These are phyloP conservation scores for Vachellia pachyceras DNA, from an alignment of 306 rosid genomes.

Conservation along the genomic window DNA sequence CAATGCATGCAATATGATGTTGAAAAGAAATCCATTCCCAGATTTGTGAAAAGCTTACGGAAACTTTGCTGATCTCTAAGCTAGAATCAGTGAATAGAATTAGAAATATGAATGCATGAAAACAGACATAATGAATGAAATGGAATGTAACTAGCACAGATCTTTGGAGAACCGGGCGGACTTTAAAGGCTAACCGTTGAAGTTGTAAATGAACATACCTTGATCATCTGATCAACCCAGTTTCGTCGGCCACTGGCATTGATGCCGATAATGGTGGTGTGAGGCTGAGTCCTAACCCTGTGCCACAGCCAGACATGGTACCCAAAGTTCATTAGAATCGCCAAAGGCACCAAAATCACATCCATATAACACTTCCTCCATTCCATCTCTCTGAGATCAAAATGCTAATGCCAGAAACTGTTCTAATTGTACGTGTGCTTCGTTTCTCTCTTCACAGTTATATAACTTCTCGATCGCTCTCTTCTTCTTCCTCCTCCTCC, in stretches of 20 bases:
- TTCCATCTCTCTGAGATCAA: constrained; percentile 48
- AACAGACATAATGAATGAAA: neutral
- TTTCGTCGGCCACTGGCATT: constrained; percentile 74
- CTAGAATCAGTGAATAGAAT: no score
- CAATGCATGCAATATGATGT: neutral
- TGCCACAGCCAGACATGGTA: constrained; percentile 89
- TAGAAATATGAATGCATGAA: neutral
- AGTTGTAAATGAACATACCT: constrained; percentile 49
- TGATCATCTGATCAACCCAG: constrained; percentile 83
- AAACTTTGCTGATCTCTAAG: neutral
- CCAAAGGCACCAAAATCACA: constrained; percentile 80
- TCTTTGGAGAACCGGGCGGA: no score
- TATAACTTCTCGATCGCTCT: neutral
- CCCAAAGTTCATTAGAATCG: constrained; percentile 53
- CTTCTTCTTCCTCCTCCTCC: neutral
- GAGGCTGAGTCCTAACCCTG: constrained; percentile 68
- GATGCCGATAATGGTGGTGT: constrained; percentile 78
- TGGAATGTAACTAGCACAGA: no score
- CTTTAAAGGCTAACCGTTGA: no score
- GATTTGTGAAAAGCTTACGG: neutral
- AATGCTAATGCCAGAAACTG: constrained; percentile 2
- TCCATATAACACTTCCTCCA: constrained; percentile 94
- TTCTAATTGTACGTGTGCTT: neutral
- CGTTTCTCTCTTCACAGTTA: neutral
- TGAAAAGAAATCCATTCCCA: no score